Evolutionary conservation across 352 stramenopile species (phyloP), one percentile per base, ranked within the genome.

Genomic region (Blastocystis sp.): DNA sequence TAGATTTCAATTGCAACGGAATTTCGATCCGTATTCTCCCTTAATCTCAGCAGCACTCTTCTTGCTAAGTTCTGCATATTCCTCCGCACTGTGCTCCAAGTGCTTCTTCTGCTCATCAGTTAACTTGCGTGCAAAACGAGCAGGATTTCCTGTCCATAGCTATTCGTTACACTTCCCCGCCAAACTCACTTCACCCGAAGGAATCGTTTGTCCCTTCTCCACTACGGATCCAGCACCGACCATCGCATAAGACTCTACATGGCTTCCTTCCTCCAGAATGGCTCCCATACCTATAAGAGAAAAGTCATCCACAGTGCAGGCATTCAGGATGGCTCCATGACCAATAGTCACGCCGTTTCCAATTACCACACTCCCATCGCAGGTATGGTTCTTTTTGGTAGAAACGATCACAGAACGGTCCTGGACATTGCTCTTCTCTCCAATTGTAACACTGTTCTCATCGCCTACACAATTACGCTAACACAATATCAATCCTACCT

Each of bases 371-470:
- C 93, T 94, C 85, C 94, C 92, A 85, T 91, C 91, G 62, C 90
- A 90, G 90, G 93, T 95, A 76, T 95, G 93, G 64, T 78, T 89
- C 66, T 89, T 79, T 54, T 89, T 89, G 41, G 66, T 65, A 45
- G 78, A 89, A 87, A 95, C 97, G 91, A 98, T 96, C 73, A 98
- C 95, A 69, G 94, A 96, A 76, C 94, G 94, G 93, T 98, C 96
- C 93, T 98, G 96, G 73, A 98, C 94, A 92, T 98, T 98, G 45
- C 95, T 98, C 73, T 95, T 94, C 92, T 98, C 96, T 69, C 95
- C 96, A 90, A 98, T 96, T 90, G 94, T 96, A 54, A 97, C 94
- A 88, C 94, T 93, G 91, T 96, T 96, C 56, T 95, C 90, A 92
- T 96, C 94, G 76, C 94, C 92, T 93, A 90, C 66, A 75, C 13